Evolutionary conservation across 148 eudicot genomes (phyloP).

Genomic region (Camellia sinensis): DNA sequence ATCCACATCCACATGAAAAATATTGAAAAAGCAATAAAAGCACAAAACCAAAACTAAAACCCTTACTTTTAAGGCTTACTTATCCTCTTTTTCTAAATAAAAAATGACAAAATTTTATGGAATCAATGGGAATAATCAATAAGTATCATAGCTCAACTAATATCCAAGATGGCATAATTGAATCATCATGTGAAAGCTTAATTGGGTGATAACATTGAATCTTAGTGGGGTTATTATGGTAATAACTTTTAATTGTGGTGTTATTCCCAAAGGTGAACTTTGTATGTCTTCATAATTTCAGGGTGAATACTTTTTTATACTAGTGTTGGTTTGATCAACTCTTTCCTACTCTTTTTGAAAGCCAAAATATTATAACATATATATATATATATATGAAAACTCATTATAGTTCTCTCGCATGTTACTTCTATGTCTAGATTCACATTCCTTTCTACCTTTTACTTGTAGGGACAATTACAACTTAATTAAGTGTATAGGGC

Average conservation of each 20-base stretch:
- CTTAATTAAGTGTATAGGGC: too few relatives aligned
- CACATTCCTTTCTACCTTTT: too few relatives aligned
- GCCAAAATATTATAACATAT: too few relatives aligned
- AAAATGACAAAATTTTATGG: not conserved
- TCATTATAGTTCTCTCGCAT: too few relatives aligned
- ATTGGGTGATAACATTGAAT: slow-evolving; percentile 7
- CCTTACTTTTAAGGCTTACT: not conserved
- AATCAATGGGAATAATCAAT: not conserved
- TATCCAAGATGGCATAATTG: slow-evolving; percentile 11
- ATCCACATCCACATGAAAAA: slow-evolving; percentile 4
- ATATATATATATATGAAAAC: too few relatives aligned
- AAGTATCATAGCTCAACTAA: slow-evolving; percentile 2
- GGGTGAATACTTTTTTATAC: too few relatives aligned
- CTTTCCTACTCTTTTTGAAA: too few relatives aligned
- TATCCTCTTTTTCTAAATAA: not conserved
- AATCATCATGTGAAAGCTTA: slow-evolving; percentile 5
- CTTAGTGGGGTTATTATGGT: slow-evolving; percentile 13
- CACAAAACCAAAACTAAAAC: too few relatives aligned
- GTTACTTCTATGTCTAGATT: too few relatives aligned
- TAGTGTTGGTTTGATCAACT: too few relatives aligned
- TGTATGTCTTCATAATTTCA: too few relatives aligned
- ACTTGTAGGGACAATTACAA: too few relatives aligned
- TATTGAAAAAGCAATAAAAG: not conserved
- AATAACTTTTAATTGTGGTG: slow-evolving; percentile 1
- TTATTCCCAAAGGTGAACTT: not conserved